Evolutionary conservation across 1,284 basidiomycete genomes (phyloP).

Genomic region (Abortiporus biennis): DNA sequence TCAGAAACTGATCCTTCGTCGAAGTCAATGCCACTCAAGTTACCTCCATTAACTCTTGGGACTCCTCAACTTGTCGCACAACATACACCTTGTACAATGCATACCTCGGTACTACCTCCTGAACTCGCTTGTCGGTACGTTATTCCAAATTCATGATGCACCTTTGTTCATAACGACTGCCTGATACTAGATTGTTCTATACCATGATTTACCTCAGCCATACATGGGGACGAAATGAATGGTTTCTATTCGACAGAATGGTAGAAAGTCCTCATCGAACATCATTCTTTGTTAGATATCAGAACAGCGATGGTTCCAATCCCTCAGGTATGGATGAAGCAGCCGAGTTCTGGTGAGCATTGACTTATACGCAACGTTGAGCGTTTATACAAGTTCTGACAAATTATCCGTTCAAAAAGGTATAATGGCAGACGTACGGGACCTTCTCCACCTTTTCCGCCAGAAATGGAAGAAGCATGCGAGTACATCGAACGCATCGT

Average conservation of each 20-base stretch:
- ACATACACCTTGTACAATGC: conserved; percentile 73
- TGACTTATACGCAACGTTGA: not conserved
- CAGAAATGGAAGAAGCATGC: conserved; percentile 77
- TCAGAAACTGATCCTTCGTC: conserved; percentile 19
- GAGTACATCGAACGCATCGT: conserved; percentile 71
- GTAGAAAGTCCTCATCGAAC: conserved; percentile 85
- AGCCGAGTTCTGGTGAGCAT: conserved; percentile 56
- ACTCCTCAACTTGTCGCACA: conserved; percentile 57
- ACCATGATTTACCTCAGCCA: conserved; percentile 57
- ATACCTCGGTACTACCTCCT: conserved; percentile 60
- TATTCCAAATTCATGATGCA: too few relatives aligned
- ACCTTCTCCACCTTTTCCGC: conserved; percentile 55
- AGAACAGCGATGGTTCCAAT: too few relatives aligned
- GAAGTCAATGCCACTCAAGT: conserved; percentile 24
- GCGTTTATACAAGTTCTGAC: not conserved
- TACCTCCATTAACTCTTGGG: conserved; percentile 48
- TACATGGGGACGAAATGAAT: conserved; percentile 70
- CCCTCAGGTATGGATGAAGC: conserved; percentile 63
- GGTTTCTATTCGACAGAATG: conserved; percentile 78
- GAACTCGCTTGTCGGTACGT: conserved; percentile 54
- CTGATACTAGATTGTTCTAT: conserved; percentile 47
- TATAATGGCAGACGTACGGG: conserved; percentile 69
- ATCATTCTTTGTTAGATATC: conserved; percentile 61
- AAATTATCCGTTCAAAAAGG: conserved; percentile 36
- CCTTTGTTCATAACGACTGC: not conserved